A percentile compares a stretch with the other conserved stretches of the same genome.
Evolutionary conservation across 495 filamentous ascomycete genomes (phyloP).

Genomic region (Neurospora tetraspora): DNA sequence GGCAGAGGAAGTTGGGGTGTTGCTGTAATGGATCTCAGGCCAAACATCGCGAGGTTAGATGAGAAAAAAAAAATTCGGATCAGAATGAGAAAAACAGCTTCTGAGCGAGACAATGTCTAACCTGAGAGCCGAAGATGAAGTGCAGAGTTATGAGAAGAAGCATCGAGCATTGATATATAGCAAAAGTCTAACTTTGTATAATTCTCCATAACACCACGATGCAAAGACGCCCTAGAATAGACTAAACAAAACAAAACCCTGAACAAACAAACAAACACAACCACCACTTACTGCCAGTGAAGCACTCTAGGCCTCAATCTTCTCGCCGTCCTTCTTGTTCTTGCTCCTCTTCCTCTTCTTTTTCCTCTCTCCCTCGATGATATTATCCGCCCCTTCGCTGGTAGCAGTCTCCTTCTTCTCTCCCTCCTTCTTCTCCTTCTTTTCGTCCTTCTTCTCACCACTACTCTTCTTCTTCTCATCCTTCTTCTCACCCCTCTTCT

Average conservation of each 20-base stretch:
- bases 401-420: constrained; percentile 11
- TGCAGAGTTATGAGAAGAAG: not conserved
- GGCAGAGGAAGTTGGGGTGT: too few relatives aligned
- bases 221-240: not conserved
- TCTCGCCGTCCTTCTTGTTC: constrained; percentile 14
- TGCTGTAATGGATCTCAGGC: too few relatives aligned
- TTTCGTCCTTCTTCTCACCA: constrained; percentile 37
- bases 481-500: constrained; percentile 4
- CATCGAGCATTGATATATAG: not conserved
- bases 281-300: not conserved
- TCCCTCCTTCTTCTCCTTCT: constrained; percentile 35
- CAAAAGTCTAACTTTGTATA: not conserved
- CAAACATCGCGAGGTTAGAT: too few relatives aligned
- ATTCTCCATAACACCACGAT: not conserved
- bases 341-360: constrained; percentile 42
- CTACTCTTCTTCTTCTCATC: constrained; percentile 1
- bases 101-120: not conserved
- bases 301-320: not conserved
- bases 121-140: not conserved
- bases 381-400: constrained; percentile 1
- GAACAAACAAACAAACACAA: not conserved
- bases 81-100: not conserved
- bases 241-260: not conserved
- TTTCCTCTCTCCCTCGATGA: constrained; percentile 32
- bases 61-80: too few relatives aligned